Conservation (phyloP, 306 rosid genomes). For the Malus asiatica region DNA sequence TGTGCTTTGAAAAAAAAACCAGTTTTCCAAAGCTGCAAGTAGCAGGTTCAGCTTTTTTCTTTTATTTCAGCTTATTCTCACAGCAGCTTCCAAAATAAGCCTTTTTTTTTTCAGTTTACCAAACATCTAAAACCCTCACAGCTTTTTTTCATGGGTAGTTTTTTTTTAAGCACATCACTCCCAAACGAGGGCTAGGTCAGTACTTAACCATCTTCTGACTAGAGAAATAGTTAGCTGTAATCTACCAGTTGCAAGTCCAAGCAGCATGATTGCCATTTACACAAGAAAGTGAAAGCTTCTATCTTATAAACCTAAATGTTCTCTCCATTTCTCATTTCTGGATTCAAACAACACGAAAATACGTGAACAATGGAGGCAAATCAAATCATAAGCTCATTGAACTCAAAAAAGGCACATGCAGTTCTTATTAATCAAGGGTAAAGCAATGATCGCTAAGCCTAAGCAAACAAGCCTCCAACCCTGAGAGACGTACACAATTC, state of each 20-base stretch:
- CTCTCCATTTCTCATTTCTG: not conserved
- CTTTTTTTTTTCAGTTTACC: no score
- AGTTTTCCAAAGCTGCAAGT: no score
- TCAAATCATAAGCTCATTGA: not conserved
- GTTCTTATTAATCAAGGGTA: constrained; percentile 37
- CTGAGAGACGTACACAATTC: constrained; percentile 29
- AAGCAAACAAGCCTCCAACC: constrained; percentile 27
- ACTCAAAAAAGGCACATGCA: constrained; percentile 28
- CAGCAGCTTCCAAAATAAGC: no score
- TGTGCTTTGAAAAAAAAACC: no score
- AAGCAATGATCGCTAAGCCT: constrained; percentile 31
- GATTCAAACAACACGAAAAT: not conserved
- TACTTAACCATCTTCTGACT: not conserved
- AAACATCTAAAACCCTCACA: no score
- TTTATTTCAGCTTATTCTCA: no score
- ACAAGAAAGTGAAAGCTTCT: not conserved
- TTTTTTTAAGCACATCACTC: no score
- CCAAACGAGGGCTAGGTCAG: no score
- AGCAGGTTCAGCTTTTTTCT: no score
- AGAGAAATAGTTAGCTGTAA: not conserved
- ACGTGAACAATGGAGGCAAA: not conserved
- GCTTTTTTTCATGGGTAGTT: no score
- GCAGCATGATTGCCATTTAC: not conserved
- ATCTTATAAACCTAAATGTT: not conserved
- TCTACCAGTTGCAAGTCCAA: not conserved